Evolutionary conservation across 1,139 yeast genomes (phyloP), one percentile per base, ranked within the genome.

Genomic region (Yamadazyma diddensiae): DNA sequence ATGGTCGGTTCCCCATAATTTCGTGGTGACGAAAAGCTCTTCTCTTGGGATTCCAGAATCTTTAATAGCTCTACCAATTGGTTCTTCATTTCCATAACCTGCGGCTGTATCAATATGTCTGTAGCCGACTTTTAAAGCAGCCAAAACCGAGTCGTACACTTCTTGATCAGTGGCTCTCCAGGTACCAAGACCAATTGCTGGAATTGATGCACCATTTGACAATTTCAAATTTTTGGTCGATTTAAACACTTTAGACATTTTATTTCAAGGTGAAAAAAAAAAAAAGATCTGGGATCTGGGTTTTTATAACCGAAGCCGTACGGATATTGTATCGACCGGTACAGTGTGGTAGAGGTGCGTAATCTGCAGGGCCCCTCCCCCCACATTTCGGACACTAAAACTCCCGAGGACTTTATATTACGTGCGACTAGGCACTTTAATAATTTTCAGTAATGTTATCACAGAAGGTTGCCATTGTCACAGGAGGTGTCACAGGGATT

Each of bases 81-180:
- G 73, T 26, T 60, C 76, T 53, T 83, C 92, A 50, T 82, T 83
- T 14, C 65, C 65, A 57, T 83, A 83, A 35, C 74, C 73, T 30
- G 77, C 78, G 30, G 95, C 95, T 35, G 87, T 75, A 55, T 85
- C 95, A 43, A 86, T 81, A 60, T 84, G 95, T 47, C 79, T 73
- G 59, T 84, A 83, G 14, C 94, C 94, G 18, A 70, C 62, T 47
- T 75, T 66, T 43, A 86, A 59, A 1, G 35, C 83, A 15, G 26
- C 24, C 37, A 73, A 59, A 19, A 78, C 83, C 13, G 92, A 74
- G 15, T 67, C 59, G 50, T 77, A 74, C n/a, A 73, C 79, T 38
- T 77, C 85, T 26, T 71, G 68, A 17, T 71, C 70, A 14, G 73
- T 58, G 11, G 87, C 72, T 54, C 73, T 72, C 87, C 88, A 84